Conservation (phyloP, 208 protist genomes). For the Wallacemonas collosoma region DNA sequence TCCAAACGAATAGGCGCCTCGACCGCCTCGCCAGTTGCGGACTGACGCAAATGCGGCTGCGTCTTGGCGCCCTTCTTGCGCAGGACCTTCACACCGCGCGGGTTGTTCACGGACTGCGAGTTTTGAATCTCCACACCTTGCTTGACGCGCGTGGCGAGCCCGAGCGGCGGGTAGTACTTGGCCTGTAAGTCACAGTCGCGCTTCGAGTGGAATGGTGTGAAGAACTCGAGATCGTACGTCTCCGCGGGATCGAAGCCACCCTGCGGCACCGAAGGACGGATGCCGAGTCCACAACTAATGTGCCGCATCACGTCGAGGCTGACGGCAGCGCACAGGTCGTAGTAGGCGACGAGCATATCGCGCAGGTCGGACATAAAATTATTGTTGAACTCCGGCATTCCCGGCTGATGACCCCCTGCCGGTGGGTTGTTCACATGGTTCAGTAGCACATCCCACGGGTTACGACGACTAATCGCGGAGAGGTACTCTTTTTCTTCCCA, state of each 20-base stretch:
- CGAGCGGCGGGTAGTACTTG: conserved; percentile 85
- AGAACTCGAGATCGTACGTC: conserved; percentile 84
- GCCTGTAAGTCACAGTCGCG: conserved; percentile 85
- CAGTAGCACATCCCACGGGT: conserved; percentile 81
- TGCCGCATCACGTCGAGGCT: conserved; percentile 84
- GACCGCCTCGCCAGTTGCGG: conserved; percentile 5
- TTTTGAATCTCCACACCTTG: conserved; percentile 62
- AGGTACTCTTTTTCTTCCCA: conserved; percentile 77
- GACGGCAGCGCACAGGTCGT: conserved; percentile 78
- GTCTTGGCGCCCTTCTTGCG: conserved; percentile 68
- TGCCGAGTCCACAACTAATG: conserved; percentile 84
- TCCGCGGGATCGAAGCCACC: conserved; percentile 54
- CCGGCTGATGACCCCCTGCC: background rate
- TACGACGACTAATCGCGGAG: conserved; percentile 67
- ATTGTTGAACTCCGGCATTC: conserved; percentile 34
- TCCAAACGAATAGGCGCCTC: conserved; percentile 60
- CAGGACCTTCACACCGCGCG: conserved; percentile 72
- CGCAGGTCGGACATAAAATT: conserved; percentile 87
- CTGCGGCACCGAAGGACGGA: conserved; percentile 70
- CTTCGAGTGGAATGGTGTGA: conserved; percentile 73
- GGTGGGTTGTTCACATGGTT: conserved; percentile 51
- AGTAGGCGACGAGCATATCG: conserved; percentile 87
- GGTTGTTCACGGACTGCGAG: conserved; percentile 57
- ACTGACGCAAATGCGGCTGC: conserved; percentile 39
- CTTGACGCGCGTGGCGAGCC: conserved; percentile 37